Percentiles rank a stretch among this genome's conserved stretches.
phyloP scores from a whole-genome alignment of 805 yeast species.

The Wickerhamiella musiphila region DNA sequence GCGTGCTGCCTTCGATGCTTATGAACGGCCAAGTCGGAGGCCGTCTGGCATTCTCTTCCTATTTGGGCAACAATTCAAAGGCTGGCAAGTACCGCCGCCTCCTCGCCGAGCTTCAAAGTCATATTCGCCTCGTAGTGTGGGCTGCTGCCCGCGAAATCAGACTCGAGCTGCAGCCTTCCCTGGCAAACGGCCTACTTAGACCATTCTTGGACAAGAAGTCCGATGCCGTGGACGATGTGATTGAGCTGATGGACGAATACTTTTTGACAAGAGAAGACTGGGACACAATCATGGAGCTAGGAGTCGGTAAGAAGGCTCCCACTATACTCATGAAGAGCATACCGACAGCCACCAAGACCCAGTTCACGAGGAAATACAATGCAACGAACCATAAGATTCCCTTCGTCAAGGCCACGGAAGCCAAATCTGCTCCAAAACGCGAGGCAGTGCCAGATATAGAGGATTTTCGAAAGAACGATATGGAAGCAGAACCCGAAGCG shows the following conservation, averaged over 20 bases:
- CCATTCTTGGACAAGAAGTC: slow-evolving; percentile 42
- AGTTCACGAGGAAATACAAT: slow-evolving; percentile 78
- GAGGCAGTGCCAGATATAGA: slow-evolving; percentile 42
- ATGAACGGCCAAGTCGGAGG: slow-evolving; percentile 57
- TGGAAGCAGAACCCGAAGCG: slow-evolving; percentile 17
- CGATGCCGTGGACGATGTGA: slow-evolving; percentile 48
- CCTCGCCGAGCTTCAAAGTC: slow-evolving; percentile 77
- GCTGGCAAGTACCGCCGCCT: slow-evolving; percentile 58
- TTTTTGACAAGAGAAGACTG: slow-evolving; percentile 81
- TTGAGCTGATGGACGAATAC: slow-evolving; percentile 66
- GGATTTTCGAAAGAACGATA: slow-evolving; percentile 48
- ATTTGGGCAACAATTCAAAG: slow-evolving; percentile 85
- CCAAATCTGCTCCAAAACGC: slow-evolving; percentile 23
- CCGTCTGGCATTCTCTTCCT: slow-evolving; percentile 62
- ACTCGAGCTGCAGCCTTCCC: slow-evolving; percentile 52
- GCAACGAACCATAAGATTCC: slow-evolving; percentile 65
- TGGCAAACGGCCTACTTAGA: slow-evolving; percentile 36
- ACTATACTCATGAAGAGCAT: slow-evolving; percentile 40
- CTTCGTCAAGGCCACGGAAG: slow-evolving; percentile 36
- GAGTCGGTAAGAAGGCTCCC: slow-evolving; percentile 39
- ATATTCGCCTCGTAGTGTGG: slow-evolving; percentile 62
- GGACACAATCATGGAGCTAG: slow-evolving; percentile 73
- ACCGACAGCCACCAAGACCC: slow-evolving; percentile 62
- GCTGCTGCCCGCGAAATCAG: slow-evolving; percentile 63
- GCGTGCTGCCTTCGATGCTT: slow-evolving; percentile 60